Evolutionary conservation across 495 filamentous ascomycete species (phyloP).

Genomic region (Annulohypoxylon bovei): DNA sequence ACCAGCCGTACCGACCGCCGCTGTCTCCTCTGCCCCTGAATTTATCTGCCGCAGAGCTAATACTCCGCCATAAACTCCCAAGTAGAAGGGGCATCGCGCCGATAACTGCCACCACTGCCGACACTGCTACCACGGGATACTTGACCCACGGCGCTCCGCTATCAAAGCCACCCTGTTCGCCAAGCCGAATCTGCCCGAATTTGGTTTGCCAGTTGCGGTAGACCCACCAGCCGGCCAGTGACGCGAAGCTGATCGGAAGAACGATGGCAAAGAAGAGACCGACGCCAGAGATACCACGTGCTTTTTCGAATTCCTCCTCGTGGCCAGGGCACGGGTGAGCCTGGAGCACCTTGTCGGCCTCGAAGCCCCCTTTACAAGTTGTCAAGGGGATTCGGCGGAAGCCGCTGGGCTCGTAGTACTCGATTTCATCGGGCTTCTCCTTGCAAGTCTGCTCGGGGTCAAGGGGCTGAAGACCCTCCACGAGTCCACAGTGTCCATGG

Average conservation of each 20-base stretch:
- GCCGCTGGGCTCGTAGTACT: conserved; percentile 85
- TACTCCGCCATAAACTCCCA: conserved; percentile 72
- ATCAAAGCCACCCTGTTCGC: conserved; percentile 69
- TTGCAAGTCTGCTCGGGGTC: conserved; percentile 72
- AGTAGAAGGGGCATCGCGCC: conserved; percentile 78
- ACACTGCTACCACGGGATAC: conserved; percentile 80
- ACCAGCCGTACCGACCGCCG: conserved; percentile 53
- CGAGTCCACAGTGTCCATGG: conserved; percentile 79
- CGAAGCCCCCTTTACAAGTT: conserved; percentile 79
- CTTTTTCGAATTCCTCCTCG: conserved; percentile 78
- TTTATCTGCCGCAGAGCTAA: conserved; percentile 56
- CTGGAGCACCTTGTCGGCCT: conserved; percentile 70
- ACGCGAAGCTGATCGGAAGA: conserved; percentile 74
- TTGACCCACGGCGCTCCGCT: conserved; percentile 75
- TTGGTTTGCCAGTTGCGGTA: conserved; percentile 87
- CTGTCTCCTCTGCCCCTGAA: conserved; percentile 49
- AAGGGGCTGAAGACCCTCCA: conserved; percentile 72
- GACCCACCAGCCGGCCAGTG: conserved; percentile 81
- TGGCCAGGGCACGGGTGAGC: conserved; percentile 74
- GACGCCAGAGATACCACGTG: conserved; percentile 74
- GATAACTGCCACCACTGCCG: conserved; percentile 78
- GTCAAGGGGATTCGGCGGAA: conserved; percentile 91
- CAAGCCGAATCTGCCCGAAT: conserved; percentile 88
- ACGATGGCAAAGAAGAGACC: conserved; percentile 89
- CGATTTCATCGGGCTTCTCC: conserved; percentile 68